Evolutionary conservation across 2,329 filamentous ascomycete species (phyloP).

Genomic region (Rhexocercosporidium sp.): DNA sequence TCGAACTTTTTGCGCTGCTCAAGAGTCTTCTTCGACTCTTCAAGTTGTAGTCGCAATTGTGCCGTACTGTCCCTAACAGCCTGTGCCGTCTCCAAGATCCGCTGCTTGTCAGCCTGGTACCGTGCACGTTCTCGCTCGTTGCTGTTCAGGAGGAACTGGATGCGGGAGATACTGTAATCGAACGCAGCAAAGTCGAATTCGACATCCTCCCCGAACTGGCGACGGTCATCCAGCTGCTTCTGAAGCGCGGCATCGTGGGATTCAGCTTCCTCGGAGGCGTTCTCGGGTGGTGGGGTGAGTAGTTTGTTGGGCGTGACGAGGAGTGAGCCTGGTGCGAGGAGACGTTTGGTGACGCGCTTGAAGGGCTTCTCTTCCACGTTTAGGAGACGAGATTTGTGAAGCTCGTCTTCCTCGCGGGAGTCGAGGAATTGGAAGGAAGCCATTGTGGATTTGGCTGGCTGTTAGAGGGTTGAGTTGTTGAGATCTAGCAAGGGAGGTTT

Average conservation of each 20-base stretch:
- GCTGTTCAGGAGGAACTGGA: slow-evolving; percentile 84
- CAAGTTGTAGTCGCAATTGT: slow-evolving; percentile 74
- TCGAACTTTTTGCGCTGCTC: slow-evolving; percentile 85
- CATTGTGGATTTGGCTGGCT: slow-evolving; percentile 46
- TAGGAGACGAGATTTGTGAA: slow-evolving; percentile 86
- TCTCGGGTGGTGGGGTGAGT: slow-evolving; percentile 71
- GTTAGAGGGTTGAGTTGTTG: background rate
- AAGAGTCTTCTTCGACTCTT: slow-evolving; percentile 75
- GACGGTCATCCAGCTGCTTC: slow-evolving; percentile 58
- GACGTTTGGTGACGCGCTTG: slow-evolving; percentile 82
- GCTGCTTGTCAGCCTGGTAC: slow-evolving; percentile 79
- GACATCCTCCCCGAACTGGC: slow-evolving; percentile 81
- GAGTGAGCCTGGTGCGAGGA: slow-evolving; percentile 71
- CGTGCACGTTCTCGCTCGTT: slow-evolving; percentile 84
- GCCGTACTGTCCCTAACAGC: slow-evolving; percentile 77
- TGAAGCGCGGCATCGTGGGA: slow-evolving; percentile 51
- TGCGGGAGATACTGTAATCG: slow-evolving; percentile 82
- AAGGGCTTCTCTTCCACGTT: slow-evolving; percentile 93
- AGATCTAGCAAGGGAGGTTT: background rate
- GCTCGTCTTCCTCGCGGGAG: slow-evolving; percentile 77
- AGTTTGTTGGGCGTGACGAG: slow-evolving; percentile 60
- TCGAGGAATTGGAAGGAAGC: slow-evolving; percentile 70
- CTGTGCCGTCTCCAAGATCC: slow-evolving; percentile 80
- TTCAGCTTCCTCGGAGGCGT: slow-evolving; percentile 48
- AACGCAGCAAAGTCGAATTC: slow-evolving; percentile 88